Evolutionary conservation across 208 protist genomes (phyloP).

Genomic region (Lotmaria passim): DNA sequence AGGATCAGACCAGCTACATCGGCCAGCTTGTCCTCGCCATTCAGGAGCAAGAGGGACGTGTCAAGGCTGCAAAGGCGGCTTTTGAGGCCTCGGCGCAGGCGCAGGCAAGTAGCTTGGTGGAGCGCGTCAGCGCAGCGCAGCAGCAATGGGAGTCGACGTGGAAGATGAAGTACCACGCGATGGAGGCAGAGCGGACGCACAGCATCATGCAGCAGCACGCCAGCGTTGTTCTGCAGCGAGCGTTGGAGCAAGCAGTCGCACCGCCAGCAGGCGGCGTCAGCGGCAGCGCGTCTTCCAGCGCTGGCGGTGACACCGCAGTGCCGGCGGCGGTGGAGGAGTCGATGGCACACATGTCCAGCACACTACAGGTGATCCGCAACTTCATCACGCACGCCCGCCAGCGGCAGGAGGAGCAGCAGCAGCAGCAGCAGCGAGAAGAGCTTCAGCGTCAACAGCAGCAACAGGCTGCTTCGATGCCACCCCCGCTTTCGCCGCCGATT

Average conservation of each 20-base stretch:
- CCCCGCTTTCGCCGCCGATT: neutral
- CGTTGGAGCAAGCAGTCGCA: conserved; percentile 52
- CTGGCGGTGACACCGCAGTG: neutral
- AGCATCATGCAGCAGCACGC: conserved; percentile 42
- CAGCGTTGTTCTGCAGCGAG: conserved; percentile 48
- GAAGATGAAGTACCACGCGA: conserved; percentile 45
- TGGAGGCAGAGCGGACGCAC: conserved; percentile 54
- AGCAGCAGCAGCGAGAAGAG: conserved; percentile 13
- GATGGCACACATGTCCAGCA: conserved; percentile 20
- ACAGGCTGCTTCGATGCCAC: conserved; percentile 5
- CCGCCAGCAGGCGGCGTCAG: conserved; percentile 1
- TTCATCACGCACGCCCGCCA: conserved; percentile 37
- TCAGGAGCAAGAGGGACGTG: conserved; percentile 62
- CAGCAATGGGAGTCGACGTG: conserved; percentile 66
- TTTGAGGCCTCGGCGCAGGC: conserved; percentile 57
- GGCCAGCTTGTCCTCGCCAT: conserved; percentile 52
- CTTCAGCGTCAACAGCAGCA: conserved; percentile 18
- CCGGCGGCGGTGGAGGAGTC: conserved; percentile 25
- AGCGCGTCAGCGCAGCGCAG: conserved; percentile 63
- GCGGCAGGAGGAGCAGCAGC: conserved; percentile 26
- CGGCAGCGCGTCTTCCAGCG: neutral
- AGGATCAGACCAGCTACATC: conserved; percentile 57
- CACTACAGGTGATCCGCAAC: conserved; percentile 31
- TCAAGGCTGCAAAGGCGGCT: conserved; percentile 46
- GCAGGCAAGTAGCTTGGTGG: conserved; percentile 53